Evolutionary conservation across 192 early-diverging fungal genomes (phyloP), one percentile per base, ranked within the genome.

Genomic region (Entrophospora sp.): DNA sequence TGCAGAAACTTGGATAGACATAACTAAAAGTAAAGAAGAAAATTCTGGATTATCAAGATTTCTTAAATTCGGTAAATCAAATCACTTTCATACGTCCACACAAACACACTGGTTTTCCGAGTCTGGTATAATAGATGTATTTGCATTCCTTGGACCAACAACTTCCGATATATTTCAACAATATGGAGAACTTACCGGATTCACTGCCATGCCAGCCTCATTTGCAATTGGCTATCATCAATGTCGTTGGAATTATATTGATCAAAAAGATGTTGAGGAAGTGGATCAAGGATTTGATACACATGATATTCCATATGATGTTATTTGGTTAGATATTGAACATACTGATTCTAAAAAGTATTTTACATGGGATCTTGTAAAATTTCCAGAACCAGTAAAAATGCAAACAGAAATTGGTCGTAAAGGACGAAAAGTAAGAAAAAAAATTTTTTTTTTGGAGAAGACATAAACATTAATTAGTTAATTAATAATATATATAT

Each of bases 241-340:
- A 67, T 94, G 92, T 67, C 87, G 97, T 55, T 99, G 97, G 97
- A 99, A 98, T 74, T 99, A 98, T 75, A 83, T 89, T 59, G 90
- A 89, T 61, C 86, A 96, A 63, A 80, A 81, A 27, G 97, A 99
- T 75, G 95, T 97, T 4, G 59, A 79, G 10, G 84, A 85, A 28
- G 92, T 97, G 0, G 90, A 92, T 73, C 81, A 76, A 18, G 85
- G 88, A 45, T 92, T 99, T 79, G 94, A 99, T 69, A 77, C 85
- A 62, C 69, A 91, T 69, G 88, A 88, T 35, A 95, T 99, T 56
- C 96, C 97, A 6, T 93, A 94, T 69, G 97, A 99, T 79, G 96
- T 98, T 1, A 81, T 99, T 34, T 99, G 97, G 97, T 76, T 99
- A 55, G 97, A 99, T 77, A 99, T 99, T 76, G 97, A 99, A 69